Evolutionary conservation across 345 rosid genomes (phyloP), one percentile per base, ranked within the genome.

Genomic region (Crucihimalaya himalaica): DNA sequence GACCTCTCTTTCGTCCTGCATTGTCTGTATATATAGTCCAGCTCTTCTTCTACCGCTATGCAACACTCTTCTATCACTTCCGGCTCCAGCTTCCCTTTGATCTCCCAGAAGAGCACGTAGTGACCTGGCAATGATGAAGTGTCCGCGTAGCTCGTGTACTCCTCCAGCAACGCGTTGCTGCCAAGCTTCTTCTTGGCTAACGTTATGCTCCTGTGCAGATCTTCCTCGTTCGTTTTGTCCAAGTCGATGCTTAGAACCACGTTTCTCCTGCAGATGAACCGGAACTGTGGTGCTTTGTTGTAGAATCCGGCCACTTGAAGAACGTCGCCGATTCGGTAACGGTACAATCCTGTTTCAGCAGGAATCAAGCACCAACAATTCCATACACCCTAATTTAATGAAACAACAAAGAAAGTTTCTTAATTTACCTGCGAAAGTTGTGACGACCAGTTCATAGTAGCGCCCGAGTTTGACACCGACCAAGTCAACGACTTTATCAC

Each of bases 151-250:
- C 96, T 85, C 1, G 97, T 91, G 89, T 93, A 90, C 65, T 93
- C 98, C 0, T 83, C 79, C 8, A 93, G 78, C 68, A 89, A 88
- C n/a, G 83, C 76, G 29, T 89, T 89, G 6, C 85, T 79, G 79
- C 19, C 85, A n/a, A 79, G 77, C 32, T 57, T 65, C 75, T 85
- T 86, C 70, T 86, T 86, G 27, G 93, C 92, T 69, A 81, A 58
- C 20, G 88, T 85, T 60, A 93, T 87, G 59, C 96, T 96, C 28
- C 84, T 85, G 56, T 90, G 80, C 15, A 93, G 86, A 74, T 93
- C 98, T 47, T 87, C 98, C 78, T 93, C 98, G 46, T 87, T 93
- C 40, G 98, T 93, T 81, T 90, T 93, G 84, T 93, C 98, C 0
- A 90, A 79, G 74, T 93, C 98, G 1, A 93, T 66, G 84, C 97